phyloP scores from a whole-genome alignment of 331 rosid species.

The Telfairia occidentalis region DNA sequence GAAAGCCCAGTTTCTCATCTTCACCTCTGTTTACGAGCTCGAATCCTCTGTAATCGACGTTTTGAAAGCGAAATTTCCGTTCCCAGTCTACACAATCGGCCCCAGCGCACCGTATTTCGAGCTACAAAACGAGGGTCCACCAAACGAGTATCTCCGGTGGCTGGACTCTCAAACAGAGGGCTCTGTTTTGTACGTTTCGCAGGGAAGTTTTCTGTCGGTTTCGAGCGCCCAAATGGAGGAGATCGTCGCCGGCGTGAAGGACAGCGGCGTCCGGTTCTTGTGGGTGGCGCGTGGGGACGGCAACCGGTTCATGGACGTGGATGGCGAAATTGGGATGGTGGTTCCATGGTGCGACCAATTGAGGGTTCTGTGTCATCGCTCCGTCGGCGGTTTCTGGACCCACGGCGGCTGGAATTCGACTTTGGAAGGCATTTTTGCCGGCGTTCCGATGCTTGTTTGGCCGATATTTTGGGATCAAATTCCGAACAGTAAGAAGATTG shows the following conservation, averaged over 20 bases:
- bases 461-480: conserved; percentile 29
- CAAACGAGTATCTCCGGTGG: conserved; percentile 22
- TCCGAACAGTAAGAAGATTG: conserved; percentile 27
- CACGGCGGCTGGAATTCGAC: conserved; percentile 45
- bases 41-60: conserved; percentile 33
- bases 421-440: conserved; percentile 28
- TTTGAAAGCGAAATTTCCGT: conserved; percentile 22
- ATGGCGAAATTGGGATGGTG: conserved; percentile 17
- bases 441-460: conserved; percentile 33
- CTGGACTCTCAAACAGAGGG: conserved; percentile 26
- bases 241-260: conserved; percentile 19
- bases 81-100: conserved; percentile 38
- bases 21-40: conserved; percentile 39
- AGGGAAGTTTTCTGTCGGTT: conserved; percentile 38
- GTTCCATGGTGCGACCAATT: conserved; percentile 44
- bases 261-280: conserved; percentile 31
- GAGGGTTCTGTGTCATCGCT: conserved; percentile 24
- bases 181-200: conserved; percentile 40
- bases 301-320: conserved; percentile 6
- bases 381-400: conserved; percentile 30
- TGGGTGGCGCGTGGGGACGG: conserved; percentile 25
- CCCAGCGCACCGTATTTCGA: conserved; percentile 39
- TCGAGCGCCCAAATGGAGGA: conserved; percentile 33
- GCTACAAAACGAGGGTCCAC: not conserved
- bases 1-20: conserved; percentile 35